Conservation (phyloP, 176 grass and related monocot species). For the Typha latifolia region DNA sequence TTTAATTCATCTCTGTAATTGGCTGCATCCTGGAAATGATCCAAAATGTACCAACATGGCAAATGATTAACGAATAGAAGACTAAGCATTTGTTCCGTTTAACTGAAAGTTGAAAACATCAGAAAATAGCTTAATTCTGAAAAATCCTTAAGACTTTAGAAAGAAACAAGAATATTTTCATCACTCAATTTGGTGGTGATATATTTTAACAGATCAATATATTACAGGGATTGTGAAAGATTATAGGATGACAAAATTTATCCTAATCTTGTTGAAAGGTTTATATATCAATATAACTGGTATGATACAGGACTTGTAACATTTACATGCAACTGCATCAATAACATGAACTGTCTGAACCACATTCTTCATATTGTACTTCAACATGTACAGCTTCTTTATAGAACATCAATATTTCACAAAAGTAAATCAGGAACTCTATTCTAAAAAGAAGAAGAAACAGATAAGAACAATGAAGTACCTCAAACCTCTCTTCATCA, state of each 20-base stretch:
- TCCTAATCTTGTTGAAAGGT: neutral
- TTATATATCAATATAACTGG: neutral
- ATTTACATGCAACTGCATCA: neutral
- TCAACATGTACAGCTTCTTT: neutral
- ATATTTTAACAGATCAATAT: neutral
- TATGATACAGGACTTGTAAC: neutral
- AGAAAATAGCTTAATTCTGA: too few species aligned
- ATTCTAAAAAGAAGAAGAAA: neutral
- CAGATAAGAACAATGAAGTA: slow-evolving; percentile 11
- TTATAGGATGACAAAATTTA: neutral
- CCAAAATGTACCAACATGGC: neutral
- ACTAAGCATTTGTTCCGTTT: neutral
- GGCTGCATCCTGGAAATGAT: slow-evolving; percentile 54
- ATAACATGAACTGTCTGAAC: neutral
- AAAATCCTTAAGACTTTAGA: neutral
- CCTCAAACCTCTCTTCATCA: slow-evolving; percentile 63
- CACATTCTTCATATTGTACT: neutral
- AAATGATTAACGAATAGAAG: neutral
- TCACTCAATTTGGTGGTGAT: neutral
- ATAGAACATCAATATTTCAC: neutral
- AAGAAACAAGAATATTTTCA: neutral
- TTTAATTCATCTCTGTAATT: slow-evolving; percentile 71
- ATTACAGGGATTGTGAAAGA: neutral
- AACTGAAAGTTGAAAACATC: too few species aligned
- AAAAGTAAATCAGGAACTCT: neutral